Base-by-base conservation (phyloP, 208 protist genomes). In the Trypanosoma mega region DNA sequence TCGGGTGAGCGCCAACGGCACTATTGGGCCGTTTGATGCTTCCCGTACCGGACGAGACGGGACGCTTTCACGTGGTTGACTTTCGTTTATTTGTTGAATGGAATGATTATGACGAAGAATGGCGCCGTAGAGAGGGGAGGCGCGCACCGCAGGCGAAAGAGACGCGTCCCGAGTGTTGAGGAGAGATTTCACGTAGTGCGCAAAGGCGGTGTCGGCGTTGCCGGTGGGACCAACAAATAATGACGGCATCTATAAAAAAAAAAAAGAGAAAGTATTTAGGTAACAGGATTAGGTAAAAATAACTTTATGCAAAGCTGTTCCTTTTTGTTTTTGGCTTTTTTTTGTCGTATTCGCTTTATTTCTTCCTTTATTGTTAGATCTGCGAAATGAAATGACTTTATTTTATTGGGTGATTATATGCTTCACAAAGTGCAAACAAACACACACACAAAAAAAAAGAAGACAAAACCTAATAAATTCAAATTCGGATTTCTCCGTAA, bases 1-100 rank as follows among this genome's bases (percentile, higher is more conserved):
- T 6, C 78, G 72, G n/a, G 78, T 72, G 20, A 88, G 59, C 0
- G 70, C 61, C 6, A 67, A 23, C n/a, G 67, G 67, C 5, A 73
- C 14, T 31, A 48, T 29, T 34, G 68, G n/a, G 1, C 63, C 11
- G 12, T 34, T 27, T 7, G 54, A 18, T 27, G 45, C 20, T n/a
- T 37, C n/a, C n/a, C n/a, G n/a, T n/a, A n/a, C n/a, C n/a, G n/a
- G n/a, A n/a, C n/a, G n/a, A n/a, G n/a, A n/a, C n/a, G n/a, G n/a
- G n/a, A n/a, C n/a, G n/a, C n/a, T n/a, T n/a, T n/a, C n/a, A 44
- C 27, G n/a, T 9, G 18, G 43, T 44, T 21, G 3, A 11, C n/a
- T 16, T 20, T 3, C 52, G 7, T 27, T 36, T 23, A 23, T 7
- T 41, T 31, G 39, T 6, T 26, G 43, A 16, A 41, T 26, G 31